Evolutionary conservation across 441 rosid species (phyloP), one percentile per base, ranked within the genome.

Genomic region (Adansonia madagascariensis): DNA sequence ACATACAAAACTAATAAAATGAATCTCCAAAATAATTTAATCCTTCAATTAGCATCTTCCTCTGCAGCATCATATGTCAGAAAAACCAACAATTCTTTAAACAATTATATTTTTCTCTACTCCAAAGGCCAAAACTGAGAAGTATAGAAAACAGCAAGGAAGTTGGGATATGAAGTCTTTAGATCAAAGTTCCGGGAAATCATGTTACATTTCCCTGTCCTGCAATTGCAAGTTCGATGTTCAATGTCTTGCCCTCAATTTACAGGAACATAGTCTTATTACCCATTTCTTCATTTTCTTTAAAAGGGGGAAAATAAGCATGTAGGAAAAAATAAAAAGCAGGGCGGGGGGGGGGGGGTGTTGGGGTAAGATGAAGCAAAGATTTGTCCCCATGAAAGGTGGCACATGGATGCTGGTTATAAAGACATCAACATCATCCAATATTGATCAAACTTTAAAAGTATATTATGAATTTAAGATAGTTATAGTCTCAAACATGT

Each of bases 381-480:
- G 0, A 64, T 64, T 17, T 3, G 24, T 17, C 70, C 52, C 1
- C 24, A 17, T 43, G 15, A 4, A 41, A 65, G 52, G 3, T 43
- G 27, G 18, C 4, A 65, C 50, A 41, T n/a, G 44, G 50, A 43
- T 17, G 10, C 6, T 49, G 73, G 24, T 1, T 14, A 70, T 2
- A 70, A 24, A 70, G 39, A 27, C 44, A 27, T 70, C 20, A 24
- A 8, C 41, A 15, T 52, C 59, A 70, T 68, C 14, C 68, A 67
- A 44, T 56, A 56, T 24, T 24, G 15, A 57, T 22, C 7, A 8
- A 14, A 44, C 12, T 72, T 41, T 41, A 55, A 55, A 27, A 15
- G 60, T n/a, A 50, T 70, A 27, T 27, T 70, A 15, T 8, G 60
- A 50, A 50, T 50, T 69, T 69, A 14, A 50, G 43, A 69, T 50